Evolutionary conservation across 2,329 filamentous ascomycete genomes (phyloP).

Genomic region (Botrytis hyacinthi): DNA sequence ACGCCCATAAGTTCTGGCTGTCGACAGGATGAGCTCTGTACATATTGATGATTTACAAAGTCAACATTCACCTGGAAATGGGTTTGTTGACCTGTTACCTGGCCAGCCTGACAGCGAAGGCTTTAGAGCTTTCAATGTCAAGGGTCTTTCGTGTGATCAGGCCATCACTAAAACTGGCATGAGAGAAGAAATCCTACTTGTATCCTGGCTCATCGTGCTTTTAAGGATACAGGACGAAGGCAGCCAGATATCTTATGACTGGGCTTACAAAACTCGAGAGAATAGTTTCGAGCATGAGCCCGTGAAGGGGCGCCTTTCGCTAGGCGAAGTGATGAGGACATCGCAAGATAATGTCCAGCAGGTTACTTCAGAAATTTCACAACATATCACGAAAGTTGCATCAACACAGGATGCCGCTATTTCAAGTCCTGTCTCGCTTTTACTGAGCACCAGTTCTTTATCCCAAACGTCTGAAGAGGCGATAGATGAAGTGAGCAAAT

Average conservation of each 20-base stretch:
- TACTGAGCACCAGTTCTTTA: slow-evolving; percentile 26
- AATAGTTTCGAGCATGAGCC: slow-evolving; percentile 27
- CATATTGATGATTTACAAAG: slow-evolving; percentile 19
- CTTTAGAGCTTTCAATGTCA: slow-evolving; percentile 37
- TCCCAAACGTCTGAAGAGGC: slow-evolving; percentile 21
- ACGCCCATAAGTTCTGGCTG: background rate
- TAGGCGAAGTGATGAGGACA: slow-evolving; percentile 39
- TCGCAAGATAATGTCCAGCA: slow-evolving; percentile 39
- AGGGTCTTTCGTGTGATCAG: slow-evolving; percentile 34
- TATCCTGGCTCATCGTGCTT: slow-evolving; percentile 47
- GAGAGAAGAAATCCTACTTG: slow-evolving; percentile 44
- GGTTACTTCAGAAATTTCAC: slow-evolving; percentile 35
- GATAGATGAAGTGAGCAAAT: slow-evolving; percentile 33
- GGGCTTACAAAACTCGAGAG: slow-evolving; percentile 37
- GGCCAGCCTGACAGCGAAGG: slow-evolving; percentile 22
- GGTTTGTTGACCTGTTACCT: slow-evolving; percentile 9
- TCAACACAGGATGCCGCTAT: background rate
- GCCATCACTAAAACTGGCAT: slow-evolving; percentile 38
- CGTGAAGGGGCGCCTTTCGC: slow-evolving; percentile 31
- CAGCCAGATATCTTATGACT: slow-evolving; percentile 41
- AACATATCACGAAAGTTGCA: slow-evolving; percentile 27
- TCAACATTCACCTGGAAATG: slow-evolving; percentile 14
- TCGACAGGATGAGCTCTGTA: slow-evolving; percentile 22
- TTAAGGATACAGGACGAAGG: slow-evolving; percentile 44
- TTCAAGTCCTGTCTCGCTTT: slow-evolving; percentile 19